Evolutionary conservation across 2,329 filamentous ascomycete species (phyloP).

Genomic region (Sclerotinia borealis): DNA sequence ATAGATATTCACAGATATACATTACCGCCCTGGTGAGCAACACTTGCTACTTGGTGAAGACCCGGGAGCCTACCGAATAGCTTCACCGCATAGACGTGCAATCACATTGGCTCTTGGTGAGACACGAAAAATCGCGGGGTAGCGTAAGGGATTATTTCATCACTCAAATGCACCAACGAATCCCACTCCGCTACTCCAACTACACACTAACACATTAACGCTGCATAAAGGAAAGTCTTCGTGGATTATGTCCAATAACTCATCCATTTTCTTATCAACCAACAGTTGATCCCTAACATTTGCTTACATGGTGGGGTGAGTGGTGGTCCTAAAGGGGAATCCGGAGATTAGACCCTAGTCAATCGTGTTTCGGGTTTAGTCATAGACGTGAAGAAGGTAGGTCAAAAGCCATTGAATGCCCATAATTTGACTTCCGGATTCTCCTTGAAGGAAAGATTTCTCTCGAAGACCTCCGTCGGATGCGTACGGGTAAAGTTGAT

Average conservation of each 20-base stretch:
- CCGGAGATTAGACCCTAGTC: slow-evolving; percentile 7
- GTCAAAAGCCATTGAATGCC: not conserved
- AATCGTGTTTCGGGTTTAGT: not conserved
- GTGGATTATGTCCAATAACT: not conserved
- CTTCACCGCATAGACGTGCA: not conserved
- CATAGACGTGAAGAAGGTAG: not conserved
- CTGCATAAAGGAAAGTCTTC: not conserved
- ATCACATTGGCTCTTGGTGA: not conserved
- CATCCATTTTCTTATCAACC: not conserved
- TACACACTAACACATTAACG: not conserved
- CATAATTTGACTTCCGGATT: not conserved
- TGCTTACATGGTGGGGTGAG: not conserved
- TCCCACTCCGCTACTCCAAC: not conserved
- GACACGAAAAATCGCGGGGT: not conserved
- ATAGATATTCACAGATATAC: not conserved
- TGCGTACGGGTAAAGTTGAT: not conserved
- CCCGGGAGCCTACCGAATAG: not conserved
- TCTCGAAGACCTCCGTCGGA: not conserved
- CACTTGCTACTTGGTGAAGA: not conserved
- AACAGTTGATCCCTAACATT: not conserved
- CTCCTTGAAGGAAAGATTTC: not conserved
- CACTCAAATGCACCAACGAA: not conserved
- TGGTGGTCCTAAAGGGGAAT: not conserved
- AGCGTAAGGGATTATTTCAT: not conserved
- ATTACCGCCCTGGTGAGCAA: too few relatives aligned